A percentile compares a stretch with the other conserved stretches of the same genome.
Conservation (phyloP, 2,329 filamentous ascomycete species). For the Rutstroemia sp. region DNA sequence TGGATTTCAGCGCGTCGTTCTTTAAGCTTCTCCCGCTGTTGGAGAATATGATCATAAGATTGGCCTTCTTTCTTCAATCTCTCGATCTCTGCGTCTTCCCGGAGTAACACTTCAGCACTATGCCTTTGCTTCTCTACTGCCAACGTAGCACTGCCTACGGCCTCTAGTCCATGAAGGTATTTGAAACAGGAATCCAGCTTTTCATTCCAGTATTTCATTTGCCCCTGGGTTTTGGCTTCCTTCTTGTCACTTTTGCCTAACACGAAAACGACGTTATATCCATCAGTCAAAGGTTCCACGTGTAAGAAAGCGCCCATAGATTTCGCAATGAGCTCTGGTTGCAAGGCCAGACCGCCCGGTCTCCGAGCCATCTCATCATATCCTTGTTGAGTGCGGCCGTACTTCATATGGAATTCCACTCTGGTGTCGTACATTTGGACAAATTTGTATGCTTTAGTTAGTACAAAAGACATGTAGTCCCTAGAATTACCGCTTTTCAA, state of each 20-base stretch:
- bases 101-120: neutral
- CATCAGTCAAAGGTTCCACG: neutral
- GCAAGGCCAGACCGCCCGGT: neutral
- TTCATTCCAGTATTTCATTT: neutral
- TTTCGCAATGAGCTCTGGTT: neutral
- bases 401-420: neutral
- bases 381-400: neutral
- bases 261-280: neutral
- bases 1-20: neutral
- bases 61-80: neutral
- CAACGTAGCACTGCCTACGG: neutral
- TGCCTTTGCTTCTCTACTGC: neutral
- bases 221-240: neutral
- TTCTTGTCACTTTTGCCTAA: neutral
- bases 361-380: neutral
- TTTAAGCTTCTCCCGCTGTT: neutral
- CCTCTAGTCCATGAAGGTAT: too few relatives aligned
- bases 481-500: neutral
- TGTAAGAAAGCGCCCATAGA: neutral
- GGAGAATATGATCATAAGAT: neutral
- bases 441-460: neutral
- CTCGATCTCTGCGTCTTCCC: neutral
- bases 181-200: neutral
- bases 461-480: neutral
- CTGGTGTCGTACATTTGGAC: neutral